These are phyloP conservation scores for Aspergillus conjunctus DNA, from an alignment of 495 filamentous ascomycete species.

Conservation along the genomic window DNA sequence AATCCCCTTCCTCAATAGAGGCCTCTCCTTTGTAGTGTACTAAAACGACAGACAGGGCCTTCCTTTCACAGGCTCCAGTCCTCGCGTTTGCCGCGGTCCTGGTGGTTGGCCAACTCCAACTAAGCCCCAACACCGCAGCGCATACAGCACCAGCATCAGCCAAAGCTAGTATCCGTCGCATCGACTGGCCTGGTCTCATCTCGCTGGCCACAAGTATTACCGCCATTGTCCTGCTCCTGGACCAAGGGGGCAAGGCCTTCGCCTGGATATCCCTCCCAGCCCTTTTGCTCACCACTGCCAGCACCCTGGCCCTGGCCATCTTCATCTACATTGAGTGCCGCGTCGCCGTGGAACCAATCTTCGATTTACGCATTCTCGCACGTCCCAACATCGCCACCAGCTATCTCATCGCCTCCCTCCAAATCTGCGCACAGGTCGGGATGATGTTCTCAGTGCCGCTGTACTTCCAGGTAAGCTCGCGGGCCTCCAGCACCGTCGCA, in stretches of 20 bases:
- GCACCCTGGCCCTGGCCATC: slow-evolving; percentile 40
- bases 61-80: slow-evolving; percentile 60
- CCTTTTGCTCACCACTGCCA: slow-evolving; percentile 19
- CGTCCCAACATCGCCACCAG: slow-evolving; percentile 55
- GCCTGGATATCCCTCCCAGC: slow-evolving; percentile 55
- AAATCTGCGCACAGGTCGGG: slow-evolving; percentile 59
- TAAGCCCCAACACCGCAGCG: slow-evolving; percentile 19
- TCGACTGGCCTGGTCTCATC: slow-evolving; percentile 61
- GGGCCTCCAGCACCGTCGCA: slow-evolving; percentile 55
- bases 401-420: slow-evolving; percentile 56
- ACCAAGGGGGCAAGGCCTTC: slow-evolving; percentile 59
- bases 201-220: slow-evolving; percentile 53
- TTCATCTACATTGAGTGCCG: slow-evolving; percentile 55
- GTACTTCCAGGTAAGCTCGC: slow-evolving; percentile 67
- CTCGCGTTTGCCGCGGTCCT: slow-evolving; percentile 53
- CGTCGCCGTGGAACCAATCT: slow-evolving; percentile 59
- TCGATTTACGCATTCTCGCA: slow-evolving; percentile 59
- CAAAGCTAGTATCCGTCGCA: slow-evolving; percentile 36
- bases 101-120: slow-evolving; percentile 48
- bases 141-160: slow-evolving; percentile 21
- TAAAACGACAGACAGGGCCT: slow-evolving; percentile 48
- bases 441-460: slow-evolving; percentile 58
- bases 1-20: too few relatives aligned
- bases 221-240: slow-evolving; percentile 55
- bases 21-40: too few relatives aligned